Base-by-base conservation (phyloP, 306 rosid species). In the Abrus pulchellus region DNA sequence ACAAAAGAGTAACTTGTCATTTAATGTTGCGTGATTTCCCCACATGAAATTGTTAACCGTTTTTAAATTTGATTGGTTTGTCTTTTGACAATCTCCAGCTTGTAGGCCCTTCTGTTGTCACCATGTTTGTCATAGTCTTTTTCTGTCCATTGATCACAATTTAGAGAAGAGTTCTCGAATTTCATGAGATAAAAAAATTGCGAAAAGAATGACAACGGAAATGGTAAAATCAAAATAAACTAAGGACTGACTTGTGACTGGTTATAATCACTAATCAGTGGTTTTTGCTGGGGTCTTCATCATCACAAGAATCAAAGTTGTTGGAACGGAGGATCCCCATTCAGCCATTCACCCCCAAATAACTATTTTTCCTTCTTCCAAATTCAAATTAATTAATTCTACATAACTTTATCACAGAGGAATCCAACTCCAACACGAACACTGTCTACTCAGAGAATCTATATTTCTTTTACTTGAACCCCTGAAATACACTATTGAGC, bases 41-140 rank as follows among this genome's bases (percentile, higher is more conserved):
- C 62, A 34, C 32, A 49, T 20, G 28, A 40, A n/a, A 54, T 11
- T 5, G 27, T 65, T 60, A 38, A 49, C 50, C 38, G 9, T 64
- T 10, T 64, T 63, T 52, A 50, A 54, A 7, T 50, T 30, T 63
- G 50, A 63, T 38, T 49, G 40, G 73, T 65, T 20, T 33, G 44
- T 10, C 64, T 65, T 66, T 50, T 45, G 73, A 63, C 53, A 0
- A 38, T 65, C 43, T 52, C 9, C 65, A 65, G 28, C 43, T 40
- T n/a, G 57, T 66, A 66, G 82, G 57, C 48, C 57, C n/a, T 5
- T 5, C 27, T 65, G 74, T 36, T 62, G 13, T 5, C 34, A 28
- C 49, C 1, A 44, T 44, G 49, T 44, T 44, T 44, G 49, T 7
- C 9, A 11, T 7, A 1, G 11, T 7, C 4, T 8, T 52, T 27